Evolutionary conservation across 148 eudicot species (phyloP).

Genomic region (Rhododendron kiyosumense): DNA sequence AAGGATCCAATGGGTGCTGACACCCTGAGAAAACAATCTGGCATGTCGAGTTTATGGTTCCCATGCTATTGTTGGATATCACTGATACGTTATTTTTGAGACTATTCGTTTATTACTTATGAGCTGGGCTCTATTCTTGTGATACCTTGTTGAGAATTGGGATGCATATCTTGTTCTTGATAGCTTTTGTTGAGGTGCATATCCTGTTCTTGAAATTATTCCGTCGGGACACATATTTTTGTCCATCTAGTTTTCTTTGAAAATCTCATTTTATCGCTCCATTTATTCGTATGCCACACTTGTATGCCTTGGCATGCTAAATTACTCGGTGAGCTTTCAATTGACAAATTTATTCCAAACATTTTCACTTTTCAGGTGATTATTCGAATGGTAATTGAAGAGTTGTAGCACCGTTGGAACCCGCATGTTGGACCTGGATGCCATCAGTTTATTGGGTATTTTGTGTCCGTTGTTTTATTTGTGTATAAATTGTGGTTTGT

Average conservation of each 20-base stretch:
- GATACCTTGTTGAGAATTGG: background rate
- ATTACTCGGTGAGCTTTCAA: background rate
- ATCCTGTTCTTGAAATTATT: background rate
- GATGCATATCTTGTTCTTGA: background rate
- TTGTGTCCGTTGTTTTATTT: background rate
- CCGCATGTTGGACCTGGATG: background rate
- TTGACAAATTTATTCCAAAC: background rate
- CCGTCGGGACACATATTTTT: background rate
- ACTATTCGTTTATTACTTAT: background rate
- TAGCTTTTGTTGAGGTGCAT: background rate
- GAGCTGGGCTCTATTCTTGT: background rate
- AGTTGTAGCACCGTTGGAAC: background rate
- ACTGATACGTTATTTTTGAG: background rate
- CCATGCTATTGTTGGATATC: background rate
- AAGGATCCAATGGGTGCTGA: background rate
- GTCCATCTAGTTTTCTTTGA: background rate
- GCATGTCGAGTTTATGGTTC: background rate
- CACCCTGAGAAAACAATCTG: background rate
- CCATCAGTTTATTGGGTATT: background rate
- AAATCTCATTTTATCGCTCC: background rate
- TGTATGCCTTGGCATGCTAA: background rate
- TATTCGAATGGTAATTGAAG: background rate
- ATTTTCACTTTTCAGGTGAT: background rate
- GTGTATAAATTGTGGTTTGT: background rate
- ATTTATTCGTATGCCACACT: background rate